phyloP scores from a whole-genome alignment of 2,329 filamentous ascomycete genomes.

The Magnaporthiopsis rhizophila region DNA sequence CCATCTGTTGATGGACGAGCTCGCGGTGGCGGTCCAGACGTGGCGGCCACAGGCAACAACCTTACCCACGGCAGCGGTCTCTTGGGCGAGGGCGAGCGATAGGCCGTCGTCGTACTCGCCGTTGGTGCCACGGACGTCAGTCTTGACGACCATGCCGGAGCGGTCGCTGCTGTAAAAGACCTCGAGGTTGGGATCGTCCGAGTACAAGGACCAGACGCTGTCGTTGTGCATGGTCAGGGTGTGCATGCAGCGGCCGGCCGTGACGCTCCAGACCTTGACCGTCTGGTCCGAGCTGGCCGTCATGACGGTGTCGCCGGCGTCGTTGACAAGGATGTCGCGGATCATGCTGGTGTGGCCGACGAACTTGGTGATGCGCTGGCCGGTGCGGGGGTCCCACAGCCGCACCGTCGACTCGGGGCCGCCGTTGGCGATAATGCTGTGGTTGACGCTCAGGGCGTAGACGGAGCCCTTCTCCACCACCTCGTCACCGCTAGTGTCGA shows the following conservation, averaged over 20 bases:
- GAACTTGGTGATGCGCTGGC: slow-evolving; percentile 89
- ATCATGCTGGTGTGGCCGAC: slow-evolving; percentile 95
- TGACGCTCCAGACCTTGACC: slow-evolving; percentile 96
- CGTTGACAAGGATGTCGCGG: slow-evolving; percentile 80
- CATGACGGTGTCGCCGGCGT: slow-evolving; percentile 83
- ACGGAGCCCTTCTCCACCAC: slow-evolving; percentile 86
- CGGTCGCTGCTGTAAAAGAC: slow-evolving; percentile 95
- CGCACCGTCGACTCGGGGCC: slow-evolving; percentile 90
- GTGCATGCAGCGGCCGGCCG: slow-evolving; percentile 91
- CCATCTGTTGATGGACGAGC: slow-evolving; percentile 91
- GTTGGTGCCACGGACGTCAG: slow-evolving; percentile 69
- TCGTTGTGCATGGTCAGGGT: slow-evolving; percentile 99
- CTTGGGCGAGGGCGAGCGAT: slow-evolving; percentile 83
- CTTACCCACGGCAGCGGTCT: slow-evolving; percentile 74
- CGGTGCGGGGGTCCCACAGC: slow-evolving; percentile 83
- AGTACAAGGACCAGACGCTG: slow-evolving; percentile 93
- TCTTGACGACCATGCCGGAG: slow-evolving; percentile 91
- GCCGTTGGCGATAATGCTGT: slow-evolving; percentile 78
- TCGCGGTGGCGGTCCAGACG: slow-evolving; percentile 84
- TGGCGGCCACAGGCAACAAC: slow-evolving; percentile 62
- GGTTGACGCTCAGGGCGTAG: slow-evolving; percentile 77
- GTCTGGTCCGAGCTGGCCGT: slow-evolving; percentile 95
- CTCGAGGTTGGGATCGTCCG: slow-evolving; percentile 73
- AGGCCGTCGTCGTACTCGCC: slow-evolving; percentile 79
- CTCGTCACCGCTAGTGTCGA: slow-evolving; percentile 78